phyloP scores from a whole-genome alignment of 2,329 filamentous ascomycete genomes.

The Ascochyta viciae-villosae region DNA sequence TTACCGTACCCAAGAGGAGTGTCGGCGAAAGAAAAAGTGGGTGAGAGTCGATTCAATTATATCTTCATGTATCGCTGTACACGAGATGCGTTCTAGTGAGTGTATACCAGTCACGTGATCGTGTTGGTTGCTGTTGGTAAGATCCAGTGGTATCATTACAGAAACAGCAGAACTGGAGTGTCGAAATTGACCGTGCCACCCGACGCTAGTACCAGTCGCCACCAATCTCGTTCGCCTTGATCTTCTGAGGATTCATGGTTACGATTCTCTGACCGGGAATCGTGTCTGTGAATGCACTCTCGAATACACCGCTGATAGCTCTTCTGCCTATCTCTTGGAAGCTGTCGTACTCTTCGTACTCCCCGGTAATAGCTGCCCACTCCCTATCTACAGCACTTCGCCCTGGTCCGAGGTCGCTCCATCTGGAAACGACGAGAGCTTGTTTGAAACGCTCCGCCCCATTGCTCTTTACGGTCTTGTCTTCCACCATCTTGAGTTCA shows the following conservation, averaged over 20 bases:
- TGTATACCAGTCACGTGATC: too few species aligned
- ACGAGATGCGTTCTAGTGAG: too few species aligned
- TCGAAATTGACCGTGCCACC: background rate
- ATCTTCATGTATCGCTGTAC: too few species aligned
- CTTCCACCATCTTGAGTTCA: slow-evolving; percentile 66
- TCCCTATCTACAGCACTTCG: slow-evolving; percentile 57
- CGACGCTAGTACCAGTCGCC: slow-evolving; percentile 63
- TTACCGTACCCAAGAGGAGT: background rate
- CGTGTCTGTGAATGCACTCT: slow-evolving; percentile 62
- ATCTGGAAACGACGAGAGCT: slow-evolving; percentile 66
- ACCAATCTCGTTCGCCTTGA: slow-evolving; percentile 62
- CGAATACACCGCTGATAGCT: slow-evolving; percentile 66
- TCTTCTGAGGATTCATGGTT: slow-evolving; percentile 64
- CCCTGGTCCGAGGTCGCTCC: slow-evolving; percentile 66
- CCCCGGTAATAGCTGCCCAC: slow-evolving; percentile 59
- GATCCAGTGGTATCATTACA: too few species aligned
- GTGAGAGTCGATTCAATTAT: too few species aligned
- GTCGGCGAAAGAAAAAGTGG: too few species aligned
- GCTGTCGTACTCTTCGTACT: slow-evolving; percentile 58
- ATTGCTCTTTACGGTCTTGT: slow-evolving; percentile 52
- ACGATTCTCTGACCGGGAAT: slow-evolving; percentile 65
- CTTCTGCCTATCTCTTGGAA: slow-evolving; percentile 61
- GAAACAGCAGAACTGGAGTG: background rate
- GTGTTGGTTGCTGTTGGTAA: too few species aligned
- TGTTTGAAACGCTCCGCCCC: slow-evolving; percentile 62